A percentile compares a stretch with the other conserved stretches of the same genome.
These are phyloP conservation scores for Tricholoma hemisulphureum DNA, from an alignment of 768 basidiomycete genomes.

Conservation along the genomic window DNA sequence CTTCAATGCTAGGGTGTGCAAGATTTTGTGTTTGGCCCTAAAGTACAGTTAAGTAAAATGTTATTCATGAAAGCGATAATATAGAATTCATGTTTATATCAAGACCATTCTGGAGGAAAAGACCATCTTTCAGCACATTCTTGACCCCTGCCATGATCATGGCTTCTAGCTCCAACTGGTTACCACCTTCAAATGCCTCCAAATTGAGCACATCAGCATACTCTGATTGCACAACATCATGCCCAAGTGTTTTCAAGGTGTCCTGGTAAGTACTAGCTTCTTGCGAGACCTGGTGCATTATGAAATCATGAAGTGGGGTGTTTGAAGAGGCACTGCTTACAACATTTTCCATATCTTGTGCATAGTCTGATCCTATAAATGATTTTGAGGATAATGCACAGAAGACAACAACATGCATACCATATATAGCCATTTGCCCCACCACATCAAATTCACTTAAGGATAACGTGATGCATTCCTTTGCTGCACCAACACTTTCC, in stretches of 20 bases:
- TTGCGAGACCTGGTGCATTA: constrained; percentile 5
- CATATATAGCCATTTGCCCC: too few species aligned
- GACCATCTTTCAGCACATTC: background rate
- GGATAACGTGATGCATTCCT: too few species aligned
- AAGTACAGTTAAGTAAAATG: too few species aligned
- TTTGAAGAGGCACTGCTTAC: too few species aligned
- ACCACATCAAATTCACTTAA: too few species aligned
- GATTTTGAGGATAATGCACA: too few species aligned
- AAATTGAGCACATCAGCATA: background rate
- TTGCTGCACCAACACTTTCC: too few species aligned
- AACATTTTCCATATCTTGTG: too few species aligned
- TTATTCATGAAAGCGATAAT: background rate
- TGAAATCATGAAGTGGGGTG: too few species aligned
- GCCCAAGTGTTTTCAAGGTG: background rate
- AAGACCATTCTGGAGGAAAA: background rate
- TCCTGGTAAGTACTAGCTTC: background rate
- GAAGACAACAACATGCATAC: too few species aligned
- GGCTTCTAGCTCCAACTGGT: background rate
- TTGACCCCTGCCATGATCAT: background rate
- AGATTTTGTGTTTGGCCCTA: constrained; percentile 7
- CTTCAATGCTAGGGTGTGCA: constrained; percentile 7
- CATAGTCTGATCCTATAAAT: too few species aligned
- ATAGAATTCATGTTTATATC: background rate
- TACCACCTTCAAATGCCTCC: background rate
- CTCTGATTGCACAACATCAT: background rate